Base-by-base conservation (phyloP, 1,139 yeast species). In the Maudiozyma humilis region DNA sequence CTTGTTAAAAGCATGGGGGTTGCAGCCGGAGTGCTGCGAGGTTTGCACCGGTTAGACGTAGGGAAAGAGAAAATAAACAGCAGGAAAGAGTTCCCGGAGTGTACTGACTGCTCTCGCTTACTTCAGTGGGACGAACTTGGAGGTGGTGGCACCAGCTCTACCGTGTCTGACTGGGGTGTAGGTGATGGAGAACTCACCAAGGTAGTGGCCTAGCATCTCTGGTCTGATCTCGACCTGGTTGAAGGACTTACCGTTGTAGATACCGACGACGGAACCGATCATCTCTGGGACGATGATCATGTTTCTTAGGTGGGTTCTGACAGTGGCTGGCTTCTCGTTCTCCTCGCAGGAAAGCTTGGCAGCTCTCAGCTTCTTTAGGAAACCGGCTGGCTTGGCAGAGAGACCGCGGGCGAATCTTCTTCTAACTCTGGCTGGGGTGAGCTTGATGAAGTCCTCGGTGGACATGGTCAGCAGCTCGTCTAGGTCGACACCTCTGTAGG, bases 151-250 rank as follows among this genome's bases (percentile, higher is more conserved):
- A 82, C 95, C 95, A 68, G 96, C 94, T 82, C 95, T 88, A 79
- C 97, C 97, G 81, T 89, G 97, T 82, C 94, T 86, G 72, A 91
- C 97, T 70, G 99, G 98, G 73, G 95, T 86, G 82, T 93, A 93
- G 68, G 98, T 78, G 76, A 93, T 91, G 69, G 98, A 91, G 86
- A 93, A 91, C 79, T 93, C 99, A 78, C 96, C 99, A 69, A 93
- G 86, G 93, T 93, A 93, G 84, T 89, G 96, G 71, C 98, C 98
- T 70, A 89, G 89, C 98, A 93, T 91, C 79, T 93, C 99, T 68
- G 98, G 96, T 75, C 79, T 88, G 75, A 93, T 77, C 75, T 93
- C 99, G 73, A 91, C 96, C 68, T 84, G 86, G 95, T 89, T 91
- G 94, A 93, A 93, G 65, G 79, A 88, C 81, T 93, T 93, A 79